Conservation (phyloP, 148 eudicot species). For the Nyssa sinensis region DNA sequence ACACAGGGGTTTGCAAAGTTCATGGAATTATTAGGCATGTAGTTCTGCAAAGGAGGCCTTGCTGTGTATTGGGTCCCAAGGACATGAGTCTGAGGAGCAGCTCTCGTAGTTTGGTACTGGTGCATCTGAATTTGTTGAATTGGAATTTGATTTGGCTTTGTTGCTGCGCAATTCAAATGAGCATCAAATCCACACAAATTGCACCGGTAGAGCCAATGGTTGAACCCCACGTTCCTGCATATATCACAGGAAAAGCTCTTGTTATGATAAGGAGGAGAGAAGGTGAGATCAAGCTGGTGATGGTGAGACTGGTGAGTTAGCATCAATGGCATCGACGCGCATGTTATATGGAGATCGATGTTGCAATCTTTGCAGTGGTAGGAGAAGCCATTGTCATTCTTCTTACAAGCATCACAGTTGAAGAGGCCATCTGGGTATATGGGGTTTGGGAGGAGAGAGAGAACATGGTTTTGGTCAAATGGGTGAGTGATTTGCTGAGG, state of each 20-base stretch:
- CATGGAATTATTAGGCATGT: neutral
- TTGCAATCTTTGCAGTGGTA: constrained; percentile 29
- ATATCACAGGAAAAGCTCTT: constrained; percentile 28
- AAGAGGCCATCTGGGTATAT: constrained; percentile 27
- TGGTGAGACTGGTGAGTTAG: constrained; percentile 23
- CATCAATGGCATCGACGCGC: constrained; percentile 28
- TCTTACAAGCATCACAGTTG: constrained; percentile 36
- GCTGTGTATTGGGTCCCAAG: neutral
- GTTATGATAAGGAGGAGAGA: constrained; percentile 19
- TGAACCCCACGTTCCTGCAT: constrained; percentile 19
- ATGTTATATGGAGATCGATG: constrained; percentile 27
- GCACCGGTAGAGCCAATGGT: constrained; percentile 39
- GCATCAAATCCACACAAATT: constrained; percentile 32
- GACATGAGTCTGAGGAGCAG: neutral
- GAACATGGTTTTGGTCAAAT: constrained; percentile 20
- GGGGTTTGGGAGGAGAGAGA: constrained; percentile 24
- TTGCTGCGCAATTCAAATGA: constrained; percentile 31
- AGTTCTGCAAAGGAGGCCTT: neutral
- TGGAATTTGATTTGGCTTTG: neutral
- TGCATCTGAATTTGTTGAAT: constrained; percentile 3
- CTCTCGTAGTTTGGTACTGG: neutral
- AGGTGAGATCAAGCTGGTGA: constrained; percentile 28
- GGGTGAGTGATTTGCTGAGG: constrained; percentile 37
- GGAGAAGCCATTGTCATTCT: constrained; percentile 23
- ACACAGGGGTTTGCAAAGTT: neutral